Percentiles rank a stretch among this genome's conserved stretches.
phyloP scores from a whole-genome alignment of 495 filamentous ascomycete genomes.

The Venustampulla echinocandica region DNA sequence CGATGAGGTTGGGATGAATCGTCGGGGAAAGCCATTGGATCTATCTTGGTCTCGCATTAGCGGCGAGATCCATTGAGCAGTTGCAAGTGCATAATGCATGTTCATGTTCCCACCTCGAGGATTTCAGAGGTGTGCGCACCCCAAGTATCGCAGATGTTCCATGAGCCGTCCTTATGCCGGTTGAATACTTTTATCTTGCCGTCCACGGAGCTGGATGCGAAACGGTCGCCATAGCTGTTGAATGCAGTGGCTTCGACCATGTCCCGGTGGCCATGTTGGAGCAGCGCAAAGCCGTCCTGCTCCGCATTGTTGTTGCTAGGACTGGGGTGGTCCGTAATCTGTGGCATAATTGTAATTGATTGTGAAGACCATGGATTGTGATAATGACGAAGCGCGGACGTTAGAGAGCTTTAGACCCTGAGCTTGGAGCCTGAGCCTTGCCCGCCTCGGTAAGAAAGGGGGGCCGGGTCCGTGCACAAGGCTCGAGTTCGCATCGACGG shows the following conservation, averaged over 20 bases:
- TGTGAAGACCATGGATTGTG: not conserved
- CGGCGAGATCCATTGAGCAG: too few relatives aligned
- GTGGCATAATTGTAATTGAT: slow-evolving; percentile 1
- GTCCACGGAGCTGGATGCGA: slow-evolving; percentile 84
- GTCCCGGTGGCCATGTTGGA: slow-evolving; percentile 57
- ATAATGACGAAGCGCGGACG: too few relatives aligned
- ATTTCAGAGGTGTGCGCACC: slow-evolving; percentile 88
- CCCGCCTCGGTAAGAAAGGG: not conserved
- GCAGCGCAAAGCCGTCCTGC: slow-evolving; percentile 31
- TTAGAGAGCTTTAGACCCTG: too few relatives aligned
- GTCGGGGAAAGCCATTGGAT: slow-evolving; percentile 65
- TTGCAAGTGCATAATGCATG: too few relatives aligned
- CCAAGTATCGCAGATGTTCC: slow-evolving; percentile 81
- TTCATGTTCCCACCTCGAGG: slow-evolving; percentile 60
- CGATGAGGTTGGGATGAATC: slow-evolving; percentile 47
- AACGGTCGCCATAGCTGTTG: slow-evolving; percentile 80
- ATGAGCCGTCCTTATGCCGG: slow-evolving; percentile 61
- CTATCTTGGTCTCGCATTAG: slow-evolving; percentile 33
- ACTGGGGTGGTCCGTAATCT: slow-evolving; percentile 9
- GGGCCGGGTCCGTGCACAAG: slow-evolving; percentile 8
- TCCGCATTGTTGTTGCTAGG: not conserved
- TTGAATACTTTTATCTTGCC: slow-evolving; percentile 93
- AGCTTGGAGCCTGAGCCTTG: not conserved
- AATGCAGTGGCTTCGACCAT: slow-evolving; percentile 59
- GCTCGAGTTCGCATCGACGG: not conserved